Percentiles rank a stretch among this genome's conserved stretches.
Conservation (phyloP, 2,329 filamentous ascomycete genomes). For the Juglanconis juglandina region DNA sequence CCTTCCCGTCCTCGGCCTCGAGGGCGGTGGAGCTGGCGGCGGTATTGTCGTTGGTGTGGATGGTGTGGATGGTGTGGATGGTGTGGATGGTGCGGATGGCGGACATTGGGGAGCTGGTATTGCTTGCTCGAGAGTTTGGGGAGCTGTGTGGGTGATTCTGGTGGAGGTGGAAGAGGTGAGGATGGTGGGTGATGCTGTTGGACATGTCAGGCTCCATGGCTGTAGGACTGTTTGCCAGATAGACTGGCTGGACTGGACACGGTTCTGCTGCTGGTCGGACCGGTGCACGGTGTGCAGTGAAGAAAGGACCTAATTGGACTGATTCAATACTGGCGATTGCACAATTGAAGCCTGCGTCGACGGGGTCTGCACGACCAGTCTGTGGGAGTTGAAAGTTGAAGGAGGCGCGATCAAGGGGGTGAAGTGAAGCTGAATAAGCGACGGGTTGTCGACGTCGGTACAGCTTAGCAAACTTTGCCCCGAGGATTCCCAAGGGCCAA, state of each 20-base stretch:
- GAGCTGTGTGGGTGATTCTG: conserved; percentile 23
- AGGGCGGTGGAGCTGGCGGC: conserved; percentile 45
- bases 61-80: conserved; percentile 15
- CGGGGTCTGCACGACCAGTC: too few relatives aligned
- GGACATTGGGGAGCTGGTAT: conserved; percentile 23
- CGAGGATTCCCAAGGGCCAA: too few relatives aligned
- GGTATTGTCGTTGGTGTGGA: conserved; percentile 25
- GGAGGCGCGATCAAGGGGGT: too few relatives aligned
- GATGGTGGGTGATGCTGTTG: conserved; percentile 41
- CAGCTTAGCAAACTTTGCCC: too few relatives aligned
- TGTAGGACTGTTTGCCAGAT: not conserved
- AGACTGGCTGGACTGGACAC: not conserved
- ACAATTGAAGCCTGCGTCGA: not conserved
- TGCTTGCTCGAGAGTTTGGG: not conserved
- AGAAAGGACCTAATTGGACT: not conserved
- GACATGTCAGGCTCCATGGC: conserved; percentile 39
- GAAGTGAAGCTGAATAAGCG: too few relatives aligned
- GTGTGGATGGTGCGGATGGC: conserved; percentile 19
- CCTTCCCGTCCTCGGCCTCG: conserved; percentile 34
- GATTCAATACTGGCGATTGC: not conserved
- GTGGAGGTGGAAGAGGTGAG: conserved; percentile 42
- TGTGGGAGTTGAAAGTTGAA: too few relatives aligned
- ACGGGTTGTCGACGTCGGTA: too few relatives aligned
- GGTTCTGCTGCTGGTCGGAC: too few relatives aligned
- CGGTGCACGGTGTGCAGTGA: too few relatives aligned